These are phyloP conservation scores for Hyphopichia pseudoburtonii DNA, from an alignment of 1,139 yeast species.

Conservation along the genomic window DNA sequence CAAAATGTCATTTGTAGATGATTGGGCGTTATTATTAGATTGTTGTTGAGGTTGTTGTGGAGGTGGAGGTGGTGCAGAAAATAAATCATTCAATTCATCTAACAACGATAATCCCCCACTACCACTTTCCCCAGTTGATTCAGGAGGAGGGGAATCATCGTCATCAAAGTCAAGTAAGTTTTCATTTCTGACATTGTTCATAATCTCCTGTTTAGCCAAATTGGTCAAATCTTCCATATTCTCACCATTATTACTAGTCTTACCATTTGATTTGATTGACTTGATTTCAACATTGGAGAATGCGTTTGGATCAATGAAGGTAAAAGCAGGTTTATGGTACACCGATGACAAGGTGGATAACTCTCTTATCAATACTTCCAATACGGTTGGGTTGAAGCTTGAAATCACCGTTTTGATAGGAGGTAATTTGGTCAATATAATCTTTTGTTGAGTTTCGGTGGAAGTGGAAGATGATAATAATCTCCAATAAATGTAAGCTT, in stretches of 20 bases:
- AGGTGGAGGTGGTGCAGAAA: constrained; percentile 36
- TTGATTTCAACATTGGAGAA: constrained; percentile 22
- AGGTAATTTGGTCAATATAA: constrained; percentile 65
- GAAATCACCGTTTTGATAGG: constrained; percentile 73
- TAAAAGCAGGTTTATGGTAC: constrained; percentile 78
- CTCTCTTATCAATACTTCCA: constrained; percentile 70
- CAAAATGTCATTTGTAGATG: constrained; percentile 42
- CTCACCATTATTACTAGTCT: constrained; percentile 25
- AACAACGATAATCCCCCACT: constrained; percentile 34
- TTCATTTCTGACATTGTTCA: constrained; percentile 67
- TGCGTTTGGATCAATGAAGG: constrained; percentile 52
- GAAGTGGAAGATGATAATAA: constrained; percentile 58
- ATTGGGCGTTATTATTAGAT: constrained; percentile 6
- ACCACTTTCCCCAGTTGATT: constrained; percentile 18
- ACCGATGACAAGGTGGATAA: constrained; percentile 86
- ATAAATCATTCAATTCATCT: constrained; percentile 70
- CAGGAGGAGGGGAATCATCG: constrained; percentile 35
- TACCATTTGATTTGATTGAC: constrained; percentile 7
- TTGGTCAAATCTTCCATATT: constrained; percentile 75
- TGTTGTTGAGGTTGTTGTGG: constrained; percentile 8
- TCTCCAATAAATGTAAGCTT: constrained; percentile 95
- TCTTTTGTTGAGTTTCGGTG: constrained; percentile 48
- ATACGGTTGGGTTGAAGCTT: constrained; percentile 63
- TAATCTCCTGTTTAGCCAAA: constrained; percentile 76
- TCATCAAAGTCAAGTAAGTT: constrained; percentile 82